A percentile compares a stretch with the other conserved stretches of the same genome.
These are phyloP conservation scores for Myxozyma neglecta DNA, from an alignment of 805 yeast genomes.

Conservation along the genomic window DNA sequence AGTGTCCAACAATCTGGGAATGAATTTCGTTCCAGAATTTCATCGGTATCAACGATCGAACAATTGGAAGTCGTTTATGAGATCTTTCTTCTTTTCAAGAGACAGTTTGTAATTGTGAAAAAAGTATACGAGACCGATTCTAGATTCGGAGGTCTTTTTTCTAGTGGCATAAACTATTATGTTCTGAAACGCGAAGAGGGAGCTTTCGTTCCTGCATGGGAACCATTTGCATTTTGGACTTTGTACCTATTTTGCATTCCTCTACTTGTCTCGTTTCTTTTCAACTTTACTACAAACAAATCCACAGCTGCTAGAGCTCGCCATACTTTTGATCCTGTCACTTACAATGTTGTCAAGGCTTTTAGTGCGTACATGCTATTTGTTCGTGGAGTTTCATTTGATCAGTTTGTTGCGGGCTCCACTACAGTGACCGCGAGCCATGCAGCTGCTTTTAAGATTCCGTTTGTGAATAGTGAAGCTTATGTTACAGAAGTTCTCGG, in stretches of 20 bases:
- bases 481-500: constrained; percentile 14
- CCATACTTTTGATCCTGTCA: constrained; percentile 30
- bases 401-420: constrained; percentile 6
- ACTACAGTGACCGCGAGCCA: constrained; percentile 11
- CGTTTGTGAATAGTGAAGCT: constrained; percentile 47
- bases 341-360: constrained; percentile 24
- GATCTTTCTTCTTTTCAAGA: constrained; percentile 2
- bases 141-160: constrained; percentile 3
- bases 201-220: constrained; percentile 32
- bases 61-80: constrained; percentile 7
- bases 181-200: constrained; percentile 25
- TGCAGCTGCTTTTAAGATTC: constrained; percentile 37
- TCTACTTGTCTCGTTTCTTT: constrained; percentile 35
- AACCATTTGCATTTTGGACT: constrained; percentile 36
- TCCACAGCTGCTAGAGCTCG: constrained; percentile 19
- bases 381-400: constrained; percentile 39
- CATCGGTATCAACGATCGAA: constrained; percentile 15
- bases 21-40: constrained; percentile 18
- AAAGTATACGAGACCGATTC: not conserved
- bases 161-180: not conserved
- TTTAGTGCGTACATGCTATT: constrained; percentile 45
- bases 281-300: constrained; percentile 40
- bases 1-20: constrained; percentile 1
- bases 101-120: constrained; percentile 3
- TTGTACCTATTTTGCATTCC: constrained; percentile 36